Conservation (phyloP, 495 filamentous ascomycete species). For the Talaromyces proteolyticus region DNA sequence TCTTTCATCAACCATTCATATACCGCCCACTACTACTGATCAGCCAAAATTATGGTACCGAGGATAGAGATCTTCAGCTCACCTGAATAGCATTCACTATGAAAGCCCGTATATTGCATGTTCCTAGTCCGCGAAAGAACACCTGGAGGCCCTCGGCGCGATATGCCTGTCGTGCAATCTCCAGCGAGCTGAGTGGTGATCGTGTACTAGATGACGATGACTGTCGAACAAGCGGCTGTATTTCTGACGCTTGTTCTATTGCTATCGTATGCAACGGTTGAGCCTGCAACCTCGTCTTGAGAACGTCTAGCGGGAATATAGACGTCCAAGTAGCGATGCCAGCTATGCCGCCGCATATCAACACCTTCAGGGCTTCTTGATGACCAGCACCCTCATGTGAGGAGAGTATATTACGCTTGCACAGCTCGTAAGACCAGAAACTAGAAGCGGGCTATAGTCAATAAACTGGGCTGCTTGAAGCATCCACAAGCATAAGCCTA, state of each 20-base stretch:
- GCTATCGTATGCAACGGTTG: conserved; percentile 36
- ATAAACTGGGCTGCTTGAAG: conserved; percentile 3
- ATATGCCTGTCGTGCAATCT: conserved; percentile 59
- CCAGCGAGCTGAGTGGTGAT: conserved; percentile 46
- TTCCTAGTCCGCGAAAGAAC: conserved; percentile 72
- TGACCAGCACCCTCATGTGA: conserved; percentile 32
- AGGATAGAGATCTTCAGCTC: conserved; percentile 11
- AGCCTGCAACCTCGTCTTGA: conserved; percentile 83
- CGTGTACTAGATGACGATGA: conserved; percentile 6
- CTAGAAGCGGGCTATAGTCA: conserved; percentile 21
- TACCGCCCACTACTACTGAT: conserved; percentile 61
- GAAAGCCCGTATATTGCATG: conserved; percentile 80
- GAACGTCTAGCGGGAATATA: conserved; percentile 81
- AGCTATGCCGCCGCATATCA: conserved; percentile 79
- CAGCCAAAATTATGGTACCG: conserved; percentile 9
- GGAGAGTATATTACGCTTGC: conserved; percentile 45
- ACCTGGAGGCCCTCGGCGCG: conserved; percentile 52
- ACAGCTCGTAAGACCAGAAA: conserved; percentile 82
- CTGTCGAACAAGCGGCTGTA: conserved; percentile 14
- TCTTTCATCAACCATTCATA: conserved; percentile 76
- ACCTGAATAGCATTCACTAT: conserved; percentile 69
- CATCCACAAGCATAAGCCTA: conserved; percentile 10
- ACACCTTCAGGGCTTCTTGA: conserved; percentile 52
- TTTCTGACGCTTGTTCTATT: conserved; percentile 10
- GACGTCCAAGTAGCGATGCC: conserved; percentile 81